Base-by-base conservation (phyloP, 768 basidiomycete species). In the Clitopilus hobsonii region DNA sequence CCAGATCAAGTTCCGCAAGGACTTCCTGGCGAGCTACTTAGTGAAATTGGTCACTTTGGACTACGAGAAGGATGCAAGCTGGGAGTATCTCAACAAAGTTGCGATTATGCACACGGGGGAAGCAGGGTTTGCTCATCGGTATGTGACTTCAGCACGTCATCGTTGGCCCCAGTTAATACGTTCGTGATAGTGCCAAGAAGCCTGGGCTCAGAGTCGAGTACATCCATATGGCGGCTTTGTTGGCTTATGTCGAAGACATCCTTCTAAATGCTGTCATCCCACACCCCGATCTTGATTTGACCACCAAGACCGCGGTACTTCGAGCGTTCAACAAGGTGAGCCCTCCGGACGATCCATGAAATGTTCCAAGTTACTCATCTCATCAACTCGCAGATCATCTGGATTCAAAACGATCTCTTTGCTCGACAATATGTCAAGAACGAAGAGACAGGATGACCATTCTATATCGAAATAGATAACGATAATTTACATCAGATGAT, bases 41-140 rank as follows among this genome's bases (percentile, higher is more conserved):
- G 38, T 54, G 14, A 54, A 54, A 18, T 38, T 54, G 10, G 53
- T 54, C 11, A 54, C 53, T n/a, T 38, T 54, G 38, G 38, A 54
- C 13, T 45, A 41, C n/a, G 53, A 54, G 38, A 28, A 38, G 18
- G 38, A 45, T 18, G 53, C 22, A 25, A 54, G 53, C 38, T 54
- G 53, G 53, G 53, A 54, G 23, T 54, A 54, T 20, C 53, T 54
- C 25, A 30, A 45, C n/a, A 54, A 45, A 45, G 53, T 45, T 10
- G 53, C 30, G 13, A 41, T 38, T 20, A 45, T 45, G 41, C 41
- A 45, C 41, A 45, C 41, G 25, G 38, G 36, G 41, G 36, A 45
- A 14, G 53, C 53, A 5, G 53, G 53, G 5, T 54, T 54, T 20
- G 53, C 53, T 22, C 38, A 45, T 45, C 36, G 53, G 53, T 54